Base-by-base conservation (phyloP, 768 basidiomycete genomes). In the Sutorius australiensis region DNA sequence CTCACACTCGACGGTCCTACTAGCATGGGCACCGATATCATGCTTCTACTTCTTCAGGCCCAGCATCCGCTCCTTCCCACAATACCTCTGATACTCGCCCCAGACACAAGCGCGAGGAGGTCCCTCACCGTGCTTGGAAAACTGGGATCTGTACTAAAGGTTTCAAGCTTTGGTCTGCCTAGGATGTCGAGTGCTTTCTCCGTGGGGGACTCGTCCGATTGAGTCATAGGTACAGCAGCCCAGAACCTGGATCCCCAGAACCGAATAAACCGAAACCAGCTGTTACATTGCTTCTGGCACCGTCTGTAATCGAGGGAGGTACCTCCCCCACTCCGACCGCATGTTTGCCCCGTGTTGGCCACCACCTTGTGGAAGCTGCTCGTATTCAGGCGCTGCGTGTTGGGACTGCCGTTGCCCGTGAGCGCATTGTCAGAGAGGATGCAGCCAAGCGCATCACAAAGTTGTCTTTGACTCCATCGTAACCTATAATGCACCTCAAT, bases 401-500 rank as follows among this genome's bases (percentile, higher is more conserved):
- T 1, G 63, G 67, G 16, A 50, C 47, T 5, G 54, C 48, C 19
- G 54, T 46, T 24, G 57, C 57, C 21, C 58, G 61, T n/a, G 54
- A 56, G 39, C 54, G 53, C 45, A 56, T 58, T 19, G 60, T 48
- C 19, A 64, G 65, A 55, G 64, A 66, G 50, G 78, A 81, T 28
- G 80, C 79, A 5, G 59, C 69, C 4, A 70, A 69, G 41, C 73
- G 71, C 1, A 69, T 75, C 11, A 76, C 67, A 48, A 72, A 45
- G 55, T 79, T 17, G 74, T 81, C 14, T 70, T 71, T 17, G 77
- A 75, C 7, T 76, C 73, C 38, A 66, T 83, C 38, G 75, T 80
- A 17, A 79, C 79, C 3, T 82, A 72, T 38, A 70, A 70, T 30
- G 75, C 79, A 83, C 6, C 61, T 80, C 33, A 67, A 74, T 16